Conservation (phyloP, 257 asterid species). For the Nicotiana otophora region DNA sequence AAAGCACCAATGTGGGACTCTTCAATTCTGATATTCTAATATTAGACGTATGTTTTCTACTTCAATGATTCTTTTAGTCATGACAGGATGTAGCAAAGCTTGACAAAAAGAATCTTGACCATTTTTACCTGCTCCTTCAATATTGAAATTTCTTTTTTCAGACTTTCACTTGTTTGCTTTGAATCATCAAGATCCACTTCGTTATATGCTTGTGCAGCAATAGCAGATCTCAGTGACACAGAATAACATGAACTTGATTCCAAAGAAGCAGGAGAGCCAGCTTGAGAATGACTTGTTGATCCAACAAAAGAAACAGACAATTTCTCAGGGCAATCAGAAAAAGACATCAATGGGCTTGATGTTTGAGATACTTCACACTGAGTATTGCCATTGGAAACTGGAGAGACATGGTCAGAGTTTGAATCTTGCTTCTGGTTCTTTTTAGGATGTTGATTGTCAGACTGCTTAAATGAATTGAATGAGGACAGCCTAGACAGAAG, state of each 20-base stretch:
- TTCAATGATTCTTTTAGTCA: not conserved
- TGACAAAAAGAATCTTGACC: not conserved
- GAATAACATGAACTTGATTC: slow-evolving; percentile 30
- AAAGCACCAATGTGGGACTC: too few relatives aligned
- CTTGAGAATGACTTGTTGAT: slow-evolving; percentile 29
- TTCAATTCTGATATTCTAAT: not conserved
- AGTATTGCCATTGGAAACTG: slow-evolving; percentile 21
- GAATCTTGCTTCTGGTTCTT: slow-evolving; percentile 31
- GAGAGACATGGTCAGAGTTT: slow-evolving; percentile 21
- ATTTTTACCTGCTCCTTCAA: slow-evolving; percentile 57
- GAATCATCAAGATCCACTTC: slow-evolving; percentile 33
- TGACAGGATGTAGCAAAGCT: not conserved
- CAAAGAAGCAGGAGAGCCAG: slow-evolving; percentile 37
- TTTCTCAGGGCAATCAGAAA: slow-evolving; percentile 32
- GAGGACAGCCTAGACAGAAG: slow-evolving; percentile 47
- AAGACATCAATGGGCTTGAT: slow-evolving; percentile 37
- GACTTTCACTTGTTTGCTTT: slow-evolving; percentile 34
- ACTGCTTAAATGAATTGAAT: slow-evolving; percentile 43
- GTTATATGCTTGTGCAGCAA: slow-evolving; percentile 24
- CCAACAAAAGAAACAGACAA: slow-evolving; percentile 30
- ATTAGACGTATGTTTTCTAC: not conserved
- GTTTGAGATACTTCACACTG: slow-evolving; percentile 21
- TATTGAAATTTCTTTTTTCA: slow-evolving; percentile 41
- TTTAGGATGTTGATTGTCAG: slow-evolving; percentile 17
- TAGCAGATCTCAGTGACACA: slow-evolving; percentile 21